phyloP scores from a whole-genome alignment of 108 stramenopile genomes.

The Discostella pseudostelligera region DNA sequence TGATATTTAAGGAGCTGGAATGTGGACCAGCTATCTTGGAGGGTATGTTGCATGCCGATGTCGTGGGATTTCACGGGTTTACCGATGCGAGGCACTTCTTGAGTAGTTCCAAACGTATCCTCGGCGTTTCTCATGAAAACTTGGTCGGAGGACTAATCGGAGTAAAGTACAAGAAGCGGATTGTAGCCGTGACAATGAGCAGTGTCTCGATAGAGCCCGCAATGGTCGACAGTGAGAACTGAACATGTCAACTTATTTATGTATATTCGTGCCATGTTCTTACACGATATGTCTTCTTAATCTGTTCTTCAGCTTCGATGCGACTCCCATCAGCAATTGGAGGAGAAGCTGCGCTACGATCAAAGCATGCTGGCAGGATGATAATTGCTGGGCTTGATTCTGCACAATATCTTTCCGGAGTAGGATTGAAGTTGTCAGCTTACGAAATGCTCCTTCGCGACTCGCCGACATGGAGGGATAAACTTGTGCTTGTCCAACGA shows the following conservation, averaged over 20 bases:
- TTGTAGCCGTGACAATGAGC: slow-evolving; percentile 73
- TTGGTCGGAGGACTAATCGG: slow-evolving; percentile 72
- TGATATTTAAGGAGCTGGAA: slow-evolving; percentile 75
- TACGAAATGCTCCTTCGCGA: slow-evolving; percentile 70
- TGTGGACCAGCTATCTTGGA: slow-evolving; percentile 60
- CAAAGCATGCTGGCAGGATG: slow-evolving; percentile 46
- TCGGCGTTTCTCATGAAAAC: slow-evolving; percentile 62
- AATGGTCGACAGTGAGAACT: slow-evolving; percentile 31
- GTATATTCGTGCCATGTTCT: slow-evolving; percentile 1
- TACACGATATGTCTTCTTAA: neutral
- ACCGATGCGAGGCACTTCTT: slow-evolving; percentile 88
- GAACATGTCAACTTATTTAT: neutral
- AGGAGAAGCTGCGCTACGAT: slow-evolving; percentile 32
- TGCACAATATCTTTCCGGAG: slow-evolving; percentile 66
- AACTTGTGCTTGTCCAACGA: slow-evolving; percentile 73
- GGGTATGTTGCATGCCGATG: slow-evolving; percentile 71
- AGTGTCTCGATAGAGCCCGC: slow-evolving; percentile 80
- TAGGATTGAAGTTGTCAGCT: slow-evolving; percentile 73
- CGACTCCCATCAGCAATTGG: slow-evolving; percentile 20
- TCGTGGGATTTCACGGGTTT: slow-evolving; percentile 88
- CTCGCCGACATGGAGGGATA: slow-evolving; percentile 52
- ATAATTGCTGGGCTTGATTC: slow-evolving; percentile 68
- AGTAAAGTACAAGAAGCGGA: slow-evolving; percentile 60
- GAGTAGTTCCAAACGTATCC: slow-evolving; percentile 75
- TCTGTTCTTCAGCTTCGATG: slow-evolving; percentile 12